Conservation (phyloP, 179 eudicot genomes). For the Corrigiola litoralis region DNA sequence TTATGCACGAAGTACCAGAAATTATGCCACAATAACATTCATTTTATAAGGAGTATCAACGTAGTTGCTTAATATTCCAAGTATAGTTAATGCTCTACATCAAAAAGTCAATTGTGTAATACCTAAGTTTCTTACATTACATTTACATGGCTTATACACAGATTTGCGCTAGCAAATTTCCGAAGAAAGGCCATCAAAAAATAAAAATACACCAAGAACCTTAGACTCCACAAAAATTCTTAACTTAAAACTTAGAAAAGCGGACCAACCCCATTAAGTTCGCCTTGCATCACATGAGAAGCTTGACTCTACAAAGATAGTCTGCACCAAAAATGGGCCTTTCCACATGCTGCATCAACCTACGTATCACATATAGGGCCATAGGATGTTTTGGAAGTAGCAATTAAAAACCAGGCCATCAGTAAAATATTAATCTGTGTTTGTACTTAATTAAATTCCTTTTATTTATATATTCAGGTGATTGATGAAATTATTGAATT, state of each 20-base stretch:
- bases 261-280: conserved; percentile 12
- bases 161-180: not conserved
- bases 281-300: conserved; percentile 17
- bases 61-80: not conserved
- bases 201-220: not conserved
- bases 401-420: too few relatives aligned
- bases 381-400: too few relatives aligned
- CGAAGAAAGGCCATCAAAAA: conserved; percentile 7
- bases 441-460: too few relatives aligned
- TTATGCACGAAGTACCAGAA: not conserved
- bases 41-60: not conserved
- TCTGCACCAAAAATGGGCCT: conserved; percentile 12
- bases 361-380: too few relatives aligned
- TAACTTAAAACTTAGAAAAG: conserved; percentile 14
- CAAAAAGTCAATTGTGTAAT: conserved; percentile 22
- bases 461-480: too few relatives aligned
- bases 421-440: too few relatives aligned
- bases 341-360: conserved; percentile 13
- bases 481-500: too few relatives aligned
- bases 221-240: conserved; percentile 8
- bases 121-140: conserved; percentile 13
- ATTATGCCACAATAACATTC: not conserved
- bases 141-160: not conserved
- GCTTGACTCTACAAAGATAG: conserved; percentile 12
- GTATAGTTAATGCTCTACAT: conserved; percentile 1